These are phyloP conservation scores for Candida nemodendra DNA, from an alignment of 805 yeast genomes.

Conservation along the genomic window DNA sequence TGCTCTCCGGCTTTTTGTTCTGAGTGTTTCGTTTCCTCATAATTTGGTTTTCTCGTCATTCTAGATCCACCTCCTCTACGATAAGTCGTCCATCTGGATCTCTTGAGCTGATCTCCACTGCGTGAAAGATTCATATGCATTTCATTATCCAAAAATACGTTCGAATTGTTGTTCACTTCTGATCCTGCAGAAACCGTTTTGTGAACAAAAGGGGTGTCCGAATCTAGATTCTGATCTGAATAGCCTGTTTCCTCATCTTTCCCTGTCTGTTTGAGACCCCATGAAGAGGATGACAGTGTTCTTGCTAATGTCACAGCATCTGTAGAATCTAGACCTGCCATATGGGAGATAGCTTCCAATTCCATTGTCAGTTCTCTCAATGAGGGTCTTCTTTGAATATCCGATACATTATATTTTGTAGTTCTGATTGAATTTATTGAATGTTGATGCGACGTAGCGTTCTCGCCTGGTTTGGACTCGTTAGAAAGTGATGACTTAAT, in stretches of 20 bases:
- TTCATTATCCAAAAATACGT: background rate
- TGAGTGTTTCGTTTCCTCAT: constrained; percentile 1
- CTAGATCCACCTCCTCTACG: constrained; percentile 35
- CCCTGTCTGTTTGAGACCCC: constrained; percentile 56
- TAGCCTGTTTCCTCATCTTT: constrained; percentile 37
- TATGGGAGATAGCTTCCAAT: constrained; percentile 66
- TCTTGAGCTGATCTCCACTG: constrained; percentile 29
- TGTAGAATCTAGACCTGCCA: constrained; percentile 74
- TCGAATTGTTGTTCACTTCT: constrained; percentile 9
- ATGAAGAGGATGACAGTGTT: constrained; percentile 67
- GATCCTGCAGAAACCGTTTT: constrained; percentile 29
- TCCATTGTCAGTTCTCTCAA: constrained; percentile 72
- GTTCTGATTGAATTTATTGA: constrained; percentile 5
- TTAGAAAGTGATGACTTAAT: constrained; percentile 26
- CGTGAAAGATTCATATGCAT: constrained; percentile 18
- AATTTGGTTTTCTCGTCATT: constrained; percentile 2
- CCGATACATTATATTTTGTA: background rate
- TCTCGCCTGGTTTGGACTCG: constrained; percentile 12
- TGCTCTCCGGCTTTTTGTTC: constrained; percentile 10
- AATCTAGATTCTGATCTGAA: constrained; percentile 1
- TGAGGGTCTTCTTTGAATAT: constrained; percentile 48
- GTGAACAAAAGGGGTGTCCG: constrained; percentile 13
- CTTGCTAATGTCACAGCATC: constrained; percentile 85
- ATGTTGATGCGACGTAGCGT: constrained; percentile 12
- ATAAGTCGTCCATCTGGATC: constrained; percentile 52